Conservation (phyloP, 352 stramenopile genomes). For the Pythium plurisporium region DNA sequence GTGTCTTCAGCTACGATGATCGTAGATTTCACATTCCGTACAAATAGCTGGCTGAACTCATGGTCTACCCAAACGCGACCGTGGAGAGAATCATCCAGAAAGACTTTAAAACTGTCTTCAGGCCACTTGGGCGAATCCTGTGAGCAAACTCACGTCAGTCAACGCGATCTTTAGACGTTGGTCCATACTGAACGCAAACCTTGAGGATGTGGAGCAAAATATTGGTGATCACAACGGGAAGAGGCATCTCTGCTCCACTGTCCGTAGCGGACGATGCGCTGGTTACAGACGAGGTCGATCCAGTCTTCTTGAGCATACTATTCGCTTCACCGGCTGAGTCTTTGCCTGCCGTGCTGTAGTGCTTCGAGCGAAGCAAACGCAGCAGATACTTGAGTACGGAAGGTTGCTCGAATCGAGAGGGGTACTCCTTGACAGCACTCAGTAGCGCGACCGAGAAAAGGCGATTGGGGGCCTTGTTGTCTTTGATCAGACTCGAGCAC, state of each 20-base stretch:
- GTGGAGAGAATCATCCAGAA: constrained; percentile 79
- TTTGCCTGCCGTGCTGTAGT: constrained; percentile 38
- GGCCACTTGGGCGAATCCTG: constrained; percentile 56
- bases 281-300: constrained; percentile 5
- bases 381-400: constrained; percentile 72
- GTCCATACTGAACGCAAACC: constrained; percentile 14
- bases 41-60: constrained; percentile 72
- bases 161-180: background rate
- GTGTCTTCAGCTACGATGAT: constrained; percentile 21
- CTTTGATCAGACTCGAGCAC: constrained; percentile 52
- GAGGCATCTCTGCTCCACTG: constrained; percentile 37
- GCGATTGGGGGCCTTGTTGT: constrained; percentile 46
- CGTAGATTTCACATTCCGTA: constrained; percentile 76
- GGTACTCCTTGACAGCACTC: constrained; percentile 49
- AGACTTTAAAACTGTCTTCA: constrained; percentile 83
- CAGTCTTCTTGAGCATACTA: constrained; percentile 31
- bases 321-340: constrained; percentile 25
- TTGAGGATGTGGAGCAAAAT: constrained; percentile 66
- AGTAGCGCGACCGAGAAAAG: constrained; percentile 61
- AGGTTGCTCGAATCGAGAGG: constrained; percentile 46
- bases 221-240: constrained; percentile 73
- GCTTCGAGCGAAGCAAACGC: constrained; percentile 73
- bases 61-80: constrained; percentile 82
- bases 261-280: constrained; percentile 26
- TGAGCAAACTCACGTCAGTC: background rate